Base-by-base conservation (phyloP, 768 basidiomycete genomes). In the Mycena pura region DNA sequence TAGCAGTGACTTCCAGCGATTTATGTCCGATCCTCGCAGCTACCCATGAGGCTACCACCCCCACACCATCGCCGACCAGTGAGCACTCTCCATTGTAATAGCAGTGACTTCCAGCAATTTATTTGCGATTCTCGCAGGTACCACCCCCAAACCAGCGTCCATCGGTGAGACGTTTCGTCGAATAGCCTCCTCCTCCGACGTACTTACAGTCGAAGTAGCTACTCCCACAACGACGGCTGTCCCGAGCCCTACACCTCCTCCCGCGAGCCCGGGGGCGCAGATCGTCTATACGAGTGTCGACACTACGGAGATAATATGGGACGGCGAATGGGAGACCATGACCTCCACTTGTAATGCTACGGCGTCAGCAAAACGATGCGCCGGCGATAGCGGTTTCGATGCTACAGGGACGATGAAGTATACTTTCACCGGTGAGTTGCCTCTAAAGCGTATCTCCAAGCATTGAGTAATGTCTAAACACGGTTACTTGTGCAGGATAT, bases 361-460 rank as follows among this genome's bases (percentile, higher is more conserved):
- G 5, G 34, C 48, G 48, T 36, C 34, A 15, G 48, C 48, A 19
- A 50, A 50, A 24, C 48, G 48, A 13, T 50, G 48, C 22, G 38
- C 21, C 34, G 48, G 48, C 34, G 48, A 50, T 31, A 50, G 34
- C 34, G 38, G 48, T 24, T 24, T 50, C 32, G 32, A 36, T 25
- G 48, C 48, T 14, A 22, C 21, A 14, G 48, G 48, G 2, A 38
- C 27, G 7, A 50, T 50, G 48, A 17, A 6, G 13, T 50, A 50
- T 50, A 50, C 32, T 15, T 50, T 50, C 48, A 36, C 48, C n/a
- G 48, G 48, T 50, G 34, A 50, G 48, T 36, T 3, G 21, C 34
- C 25, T 11, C 10, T 50, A 28, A 32, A 29, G 28, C 28, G 25
- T 47, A n/a, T n/a, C n/a, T n/a, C n/a, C n/a, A n/a, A n/a, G n/a